Evolutionary conservation across 2,329 filamentous ascomycete species (phyloP).

Genomic region (Erysiphe neolycopersici): DNA sequence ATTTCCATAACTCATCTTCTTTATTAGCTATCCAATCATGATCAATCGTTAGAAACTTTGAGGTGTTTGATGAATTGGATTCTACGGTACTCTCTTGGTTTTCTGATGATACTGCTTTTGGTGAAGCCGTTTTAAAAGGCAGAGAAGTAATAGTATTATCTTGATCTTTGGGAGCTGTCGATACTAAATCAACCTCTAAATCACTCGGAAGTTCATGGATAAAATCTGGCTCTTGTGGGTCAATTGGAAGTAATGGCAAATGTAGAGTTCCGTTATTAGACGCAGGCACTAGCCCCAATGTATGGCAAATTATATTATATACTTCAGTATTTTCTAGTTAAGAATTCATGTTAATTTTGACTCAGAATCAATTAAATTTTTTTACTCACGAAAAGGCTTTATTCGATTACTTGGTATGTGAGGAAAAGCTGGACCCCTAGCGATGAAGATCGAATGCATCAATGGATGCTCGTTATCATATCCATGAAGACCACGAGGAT

Average conservation of each 20-base stretch:
- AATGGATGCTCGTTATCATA: slow-evolving; percentile 88
- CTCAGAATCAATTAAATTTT: background rate
- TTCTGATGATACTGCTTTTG: background rate
- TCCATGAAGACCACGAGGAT: slow-evolving; percentile 66
- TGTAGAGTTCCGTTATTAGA: slow-evolving; percentile 74
- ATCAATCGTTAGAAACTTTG: background rate
- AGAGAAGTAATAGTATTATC: background rate
- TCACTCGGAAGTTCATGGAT: slow-evolving; percentile 25
- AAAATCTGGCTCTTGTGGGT: slow-evolving; percentile 24
- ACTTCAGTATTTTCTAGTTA: slow-evolving; percentile 66
- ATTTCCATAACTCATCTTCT: background rate
- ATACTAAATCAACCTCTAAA: slow-evolving; percentile 14
- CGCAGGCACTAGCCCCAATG: slow-evolving; percentile 41
- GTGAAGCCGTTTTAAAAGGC: background rate
- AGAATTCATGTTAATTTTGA: background rate
- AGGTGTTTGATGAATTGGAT: background rate
- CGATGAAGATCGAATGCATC: slow-evolving; percentile 90
- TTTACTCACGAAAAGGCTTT: slow-evolving; percentile 48
- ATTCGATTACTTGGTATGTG: slow-evolving; percentile 59
- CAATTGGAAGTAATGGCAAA: slow-evolving; percentile 27
- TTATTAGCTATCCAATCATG: background rate
- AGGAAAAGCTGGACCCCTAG: slow-evolving; percentile 73
- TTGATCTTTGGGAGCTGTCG: too few relatives aligned
- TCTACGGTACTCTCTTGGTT: too few relatives aligned
- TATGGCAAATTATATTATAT: slow-evolving; percentile 86